A percentile compares a stretch with the other conserved stretches of the same genome.
Evolutionary conservation across 2,329 filamentous ascomycete genomes (phyloP).

Genomic region (Aspergillus uvarum): DNA sequence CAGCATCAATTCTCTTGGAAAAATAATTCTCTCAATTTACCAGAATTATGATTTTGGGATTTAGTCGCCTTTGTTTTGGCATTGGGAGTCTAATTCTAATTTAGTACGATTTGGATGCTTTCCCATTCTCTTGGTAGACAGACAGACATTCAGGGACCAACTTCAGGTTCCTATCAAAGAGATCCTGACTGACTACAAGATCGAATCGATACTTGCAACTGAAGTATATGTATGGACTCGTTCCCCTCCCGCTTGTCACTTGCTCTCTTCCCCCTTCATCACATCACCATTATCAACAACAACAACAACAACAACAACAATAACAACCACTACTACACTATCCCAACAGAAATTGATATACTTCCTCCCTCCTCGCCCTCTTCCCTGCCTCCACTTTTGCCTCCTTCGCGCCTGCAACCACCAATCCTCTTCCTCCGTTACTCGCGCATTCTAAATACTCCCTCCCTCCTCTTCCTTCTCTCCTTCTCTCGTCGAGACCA

Average conservation of each 20-base stretch:
- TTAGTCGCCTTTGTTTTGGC: background rate
- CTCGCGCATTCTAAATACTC: constrained; percentile 8
- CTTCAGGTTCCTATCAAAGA: constrained; percentile 14
- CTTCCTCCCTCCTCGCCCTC: constrained; percentile 13
- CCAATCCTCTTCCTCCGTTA: background rate
- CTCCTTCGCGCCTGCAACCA: constrained; percentile 1
- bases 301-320: too few species aligned
- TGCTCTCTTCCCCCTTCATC: constrained; percentile 15
- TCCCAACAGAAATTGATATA: constrained; percentile 12
- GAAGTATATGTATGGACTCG: constrained; percentile 17
- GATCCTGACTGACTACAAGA: background rate
- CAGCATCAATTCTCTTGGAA: too few species aligned
- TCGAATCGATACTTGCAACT: too few species aligned
- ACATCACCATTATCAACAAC: constrained; percentile 13
- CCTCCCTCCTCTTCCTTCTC: too few species aligned
- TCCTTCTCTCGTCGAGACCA: constrained; percentile 9
- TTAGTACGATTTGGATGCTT: background rate
- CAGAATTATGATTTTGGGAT: background rate
- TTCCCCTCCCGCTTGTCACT: constrained; percentile 22
- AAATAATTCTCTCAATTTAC: background rate
- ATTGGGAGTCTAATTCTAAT: background rate
- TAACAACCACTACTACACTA: background rate
- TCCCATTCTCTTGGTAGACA: background rate
- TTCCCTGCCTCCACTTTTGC: constrained; percentile 11
- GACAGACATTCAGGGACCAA: constrained; percentile 6